phyloP scores from a whole-genome alignment of 2,329 filamentous ascomycete genomes.

The Penicillium brasilianum region DNA sequence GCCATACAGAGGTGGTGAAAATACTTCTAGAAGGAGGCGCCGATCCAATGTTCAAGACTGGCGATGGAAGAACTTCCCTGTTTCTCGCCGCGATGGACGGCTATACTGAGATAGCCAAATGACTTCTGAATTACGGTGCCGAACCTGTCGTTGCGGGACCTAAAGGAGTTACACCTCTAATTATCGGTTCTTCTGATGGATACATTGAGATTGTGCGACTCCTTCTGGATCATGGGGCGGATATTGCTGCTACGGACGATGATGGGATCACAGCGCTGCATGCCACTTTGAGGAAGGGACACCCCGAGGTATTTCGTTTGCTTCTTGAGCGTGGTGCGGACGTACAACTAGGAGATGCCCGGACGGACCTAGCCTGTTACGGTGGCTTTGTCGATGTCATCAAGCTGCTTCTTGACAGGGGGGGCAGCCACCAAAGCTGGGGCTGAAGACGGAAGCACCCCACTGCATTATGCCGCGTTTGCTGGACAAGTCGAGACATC shows the following conservation, averaged over 20 bases:
- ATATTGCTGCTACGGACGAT: not conserved
- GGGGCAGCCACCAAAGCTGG: not conserved
- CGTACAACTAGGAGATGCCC: not conserved
- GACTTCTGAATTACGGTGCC: not conserved
- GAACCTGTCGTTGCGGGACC: not conserved
- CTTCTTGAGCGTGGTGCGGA: not conserved
- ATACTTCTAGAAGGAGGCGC: not conserved
- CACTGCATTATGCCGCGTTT: not conserved
- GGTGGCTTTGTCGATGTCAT: not conserved
- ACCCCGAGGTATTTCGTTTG: not conserved
- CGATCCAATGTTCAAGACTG: not conserved
- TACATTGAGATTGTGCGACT: not conserved
- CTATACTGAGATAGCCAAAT: not conserved
- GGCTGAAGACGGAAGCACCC: not conserved
- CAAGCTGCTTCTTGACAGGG: not conserved
- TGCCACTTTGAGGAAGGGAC: not conserved
- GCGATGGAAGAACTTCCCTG: not conserved
- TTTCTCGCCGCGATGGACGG: not conserved
- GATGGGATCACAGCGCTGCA: not conserved
- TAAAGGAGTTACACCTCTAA: not conserved
- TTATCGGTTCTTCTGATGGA: not conserved
- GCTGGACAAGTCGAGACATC: not conserved
- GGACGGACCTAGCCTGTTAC: not conserved
- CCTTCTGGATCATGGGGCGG: not conserved
- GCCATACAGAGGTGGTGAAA: not conserved